Evolutionary conservation across 371 early-diverging fungal species (phyloP).

Genomic region (Lichtheimia ramosa): DNA sequence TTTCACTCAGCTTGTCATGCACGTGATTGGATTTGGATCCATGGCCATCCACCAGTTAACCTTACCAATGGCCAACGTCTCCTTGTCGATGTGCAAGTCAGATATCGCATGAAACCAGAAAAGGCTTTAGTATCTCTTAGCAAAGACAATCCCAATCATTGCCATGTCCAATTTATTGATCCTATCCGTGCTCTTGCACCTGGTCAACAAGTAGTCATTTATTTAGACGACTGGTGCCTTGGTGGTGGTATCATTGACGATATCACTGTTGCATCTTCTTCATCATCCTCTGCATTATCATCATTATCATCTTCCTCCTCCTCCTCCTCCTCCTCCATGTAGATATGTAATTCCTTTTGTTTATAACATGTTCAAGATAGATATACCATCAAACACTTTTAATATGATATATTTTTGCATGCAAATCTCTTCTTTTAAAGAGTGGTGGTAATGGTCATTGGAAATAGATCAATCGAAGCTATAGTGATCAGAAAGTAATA

Average conservation of each 20-base stretch:
- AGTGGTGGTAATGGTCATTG: no score
- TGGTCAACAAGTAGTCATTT: slow-evolving; percentile 55
- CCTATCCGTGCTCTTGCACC: slow-evolving; percentile 49
- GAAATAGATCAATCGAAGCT: no score
- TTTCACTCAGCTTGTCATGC: slow-evolving; percentile 32
- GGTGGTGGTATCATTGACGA: slow-evolving; percentile 53
- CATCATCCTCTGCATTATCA: background rate
- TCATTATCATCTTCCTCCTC: no score
- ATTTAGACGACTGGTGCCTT: slow-evolving; percentile 55
- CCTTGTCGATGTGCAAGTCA: slow-evolving; percentile 38
- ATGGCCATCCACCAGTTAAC: slow-evolving; percentile 17
- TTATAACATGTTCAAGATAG: no score
- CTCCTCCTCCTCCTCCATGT: no score
- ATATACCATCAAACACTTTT: no score
- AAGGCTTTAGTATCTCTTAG: slow-evolving; percentile 17
- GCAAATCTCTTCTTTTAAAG: no score
- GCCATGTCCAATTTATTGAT: slow-evolving; percentile 28
- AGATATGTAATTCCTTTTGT: no score
- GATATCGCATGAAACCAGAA: slow-evolving; percentile 49
- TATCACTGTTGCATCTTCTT: slow-evolving; percentile 7
- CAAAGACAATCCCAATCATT: slow-evolving; percentile 6
- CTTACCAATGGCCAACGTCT: slow-evolving; percentile 6
- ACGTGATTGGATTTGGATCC: slow-evolving; percentile 49
- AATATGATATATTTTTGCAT: no score
- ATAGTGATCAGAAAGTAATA: no score